These are phyloP conservation scores for Mortierella sp. DNA, from an alignment of 371 early-diverging fungal species.

Conservation along the genomic window DNA sequence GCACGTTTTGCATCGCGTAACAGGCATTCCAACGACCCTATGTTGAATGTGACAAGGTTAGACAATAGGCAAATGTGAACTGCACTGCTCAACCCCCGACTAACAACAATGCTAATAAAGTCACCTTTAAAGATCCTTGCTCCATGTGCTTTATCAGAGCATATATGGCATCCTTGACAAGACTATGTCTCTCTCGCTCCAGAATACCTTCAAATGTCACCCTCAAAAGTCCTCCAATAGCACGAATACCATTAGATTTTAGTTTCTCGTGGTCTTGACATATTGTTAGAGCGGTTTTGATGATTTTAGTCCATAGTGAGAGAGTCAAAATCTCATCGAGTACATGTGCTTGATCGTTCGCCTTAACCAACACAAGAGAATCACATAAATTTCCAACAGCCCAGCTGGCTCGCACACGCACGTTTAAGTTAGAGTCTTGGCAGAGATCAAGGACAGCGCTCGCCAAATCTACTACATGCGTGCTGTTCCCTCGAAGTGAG, in stretches of 20 bases:
- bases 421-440: conserved; percentile 65
- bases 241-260: conserved; percentile 79
- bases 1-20: conserved; percentile 77
- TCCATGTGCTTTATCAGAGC: conserved; percentile 77
- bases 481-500: conserved; percentile 62
- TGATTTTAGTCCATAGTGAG: conserved; percentile 61
- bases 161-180: conserved; percentile 68
- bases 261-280: conserved; percentile 83
- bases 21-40: conserved; percentile 89
- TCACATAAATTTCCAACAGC: conserved; percentile 82
- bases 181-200: conserved; percentile 61
- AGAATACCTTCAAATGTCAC: conserved; percentile 67
- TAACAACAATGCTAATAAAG: not conserved
- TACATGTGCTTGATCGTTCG: conserved; percentile 17
- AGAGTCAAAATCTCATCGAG: conserved; percentile 52
- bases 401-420: conserved; percentile 82
- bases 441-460: conserved; percentile 36
- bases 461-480: conserved; percentile 31
- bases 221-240: conserved; percentile 76
- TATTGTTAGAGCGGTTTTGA: conserved; percentile 64
- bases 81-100: not conserved
- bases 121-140: conserved; percentile 79
- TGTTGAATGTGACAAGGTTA: not conserved
- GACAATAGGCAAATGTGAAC: not conserved
- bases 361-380: conserved; percentile 69